phyloP scores from a whole-genome alignment of 352 stramenopile genomes.

The Phytopythium litorale region DNA sequence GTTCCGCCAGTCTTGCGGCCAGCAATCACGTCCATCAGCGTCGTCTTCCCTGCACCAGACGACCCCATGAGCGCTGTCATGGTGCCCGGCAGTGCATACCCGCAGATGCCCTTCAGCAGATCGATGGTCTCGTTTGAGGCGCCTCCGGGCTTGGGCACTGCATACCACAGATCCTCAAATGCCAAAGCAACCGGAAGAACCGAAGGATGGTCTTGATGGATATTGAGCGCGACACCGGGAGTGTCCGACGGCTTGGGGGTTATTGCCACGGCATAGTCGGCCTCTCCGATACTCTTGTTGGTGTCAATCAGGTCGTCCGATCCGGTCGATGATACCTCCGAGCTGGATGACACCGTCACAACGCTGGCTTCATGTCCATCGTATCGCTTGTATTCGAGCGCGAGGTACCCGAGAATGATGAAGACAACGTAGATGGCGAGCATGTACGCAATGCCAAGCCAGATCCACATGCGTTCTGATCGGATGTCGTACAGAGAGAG shows the following conservation, averaged over 20 bases:
- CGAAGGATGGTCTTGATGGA: slow-evolving; percentile 7
- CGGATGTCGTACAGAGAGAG: slow-evolving; percentile 28
- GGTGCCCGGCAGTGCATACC: slow-evolving; percentile 31
- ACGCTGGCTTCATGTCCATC: slow-evolving; percentile 3
- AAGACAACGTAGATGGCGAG: slow-evolving; percentile 26
- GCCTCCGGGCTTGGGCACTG: slow-evolving; percentile 13
- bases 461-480: slow-evolving; percentile 29
- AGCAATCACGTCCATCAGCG: slow-evolving; percentile 91
- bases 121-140: slow-evolving; percentile 22
- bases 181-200: slow-evolving; percentile 31
- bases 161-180: slow-evolving; percentile 42
- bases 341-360: slow-evolving; percentile 9
- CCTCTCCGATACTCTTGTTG: background rate
- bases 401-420: slow-evolving; percentile 26
- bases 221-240: background rate
- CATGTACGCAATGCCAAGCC: slow-evolving; percentile 26
- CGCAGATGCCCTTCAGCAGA: slow-evolving; percentile 37
- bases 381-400: slow-evolving; percentile 31
- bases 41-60: slow-evolving; percentile 85
- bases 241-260: slow-evolving; percentile 6
- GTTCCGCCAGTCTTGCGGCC: slow-evolving; percentile 83
- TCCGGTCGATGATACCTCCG: slow-evolving; percentile 10
- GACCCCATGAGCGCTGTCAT: slow-evolving; percentile 56
- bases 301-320: background rate
- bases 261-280: slow-evolving; percentile 5